Evolutionary conservation across 2,329 filamentous ascomycete genomes (phyloP), one percentile per base, ranked within the genome.

Genomic region (Lasiodiplodia hormozganensis): DNA sequence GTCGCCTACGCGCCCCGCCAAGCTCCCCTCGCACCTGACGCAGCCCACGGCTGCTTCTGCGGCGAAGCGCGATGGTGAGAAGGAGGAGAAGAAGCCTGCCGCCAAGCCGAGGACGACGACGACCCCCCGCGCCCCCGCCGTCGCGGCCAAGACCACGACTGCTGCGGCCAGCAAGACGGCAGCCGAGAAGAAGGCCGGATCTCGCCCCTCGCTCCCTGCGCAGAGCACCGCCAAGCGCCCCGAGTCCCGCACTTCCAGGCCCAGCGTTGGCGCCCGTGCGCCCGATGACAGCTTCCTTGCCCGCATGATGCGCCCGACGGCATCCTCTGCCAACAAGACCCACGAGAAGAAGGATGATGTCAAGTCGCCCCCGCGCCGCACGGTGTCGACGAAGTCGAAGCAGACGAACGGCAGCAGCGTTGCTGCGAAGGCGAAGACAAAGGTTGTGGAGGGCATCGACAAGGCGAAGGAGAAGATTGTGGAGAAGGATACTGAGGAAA

Each of bases 241-340:
- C 11, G 81, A 81, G 40, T 85, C 69, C 76, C 83, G 77, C 75
- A 83, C 73, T 74, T 85, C 62, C 70, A 60, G 66, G 34, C 47
- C 66, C 47, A 68, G 66, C 36, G 57, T 62, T 28, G 66, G 56
- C 12, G 47, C 43, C 4, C 53, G 47, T 23, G 85, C 86, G 21
- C 83, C 91, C 1, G 90, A 92, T 71, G 89, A 92, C 71, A 80
- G 88, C 16, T 94, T 94, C 79, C 81, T 94, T 31, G 91, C 90
- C n/a, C 87, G 92, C 65, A 93, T 94, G 91, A 94, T 90, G 88
- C 85, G 91, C 51, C 92, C 92, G 2, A 94, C 92, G 0, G 87
- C 90, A 54, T 84, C 87, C 56, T 92, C 89, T 5, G 85, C 89
- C 10, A 89, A 85, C 71, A 93, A 92, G 80, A 86, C 86, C 0